Base-by-base conservation (phyloP, 2,329 filamentous ascomycete genomes). In the Penicillium sp. region DNA sequence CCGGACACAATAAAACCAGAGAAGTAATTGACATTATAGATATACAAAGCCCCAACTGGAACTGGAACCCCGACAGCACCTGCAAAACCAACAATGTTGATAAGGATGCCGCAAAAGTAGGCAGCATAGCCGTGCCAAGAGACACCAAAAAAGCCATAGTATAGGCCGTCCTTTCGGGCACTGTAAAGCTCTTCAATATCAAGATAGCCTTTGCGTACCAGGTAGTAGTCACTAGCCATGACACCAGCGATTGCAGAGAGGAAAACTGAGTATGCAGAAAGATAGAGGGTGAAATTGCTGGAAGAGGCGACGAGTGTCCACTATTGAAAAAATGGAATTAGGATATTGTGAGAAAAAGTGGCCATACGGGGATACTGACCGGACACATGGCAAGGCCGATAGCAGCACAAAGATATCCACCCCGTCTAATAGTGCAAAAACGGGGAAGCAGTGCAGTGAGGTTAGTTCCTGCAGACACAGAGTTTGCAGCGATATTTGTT, bases 21-120 rank as follows among this genome's bases (percentile, higher is more conserved):
- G 68, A 96, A 95, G 77, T 91, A 96, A 71, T 95, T 95, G 61
- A 96, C 67, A 58, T 90, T 87, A 76, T 94, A 96, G 52, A 96
- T 84, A 66, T 93, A 94, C 0, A 80, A 84, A 0, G 91, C 91
- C 1, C 86, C 90, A 3, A 81, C 76, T 0, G 91, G 91, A 0
- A 95, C 89, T 0, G 73, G 65, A 18, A 67, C 70, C 1, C 90
- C 90, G 24, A 95, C 81, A 0, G 88, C 90, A 2, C 89, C 90
- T 1, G 85, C 90, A 59, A 96, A 96, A 0, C 91, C 91, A 3
- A 95, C 89, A 9, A 96, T 87, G 61, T 95, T 95, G 77, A 94
- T 87, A 8, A 92, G 67, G 58, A 95, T 92, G 20, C 90, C 90
- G 1, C 82, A 77, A 54, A 94, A 83, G 67, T 95, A 94, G 0